phyloP scores from a whole-genome alignment of 768 basidiomycete species.

The Mycena haematopus region DNA sequence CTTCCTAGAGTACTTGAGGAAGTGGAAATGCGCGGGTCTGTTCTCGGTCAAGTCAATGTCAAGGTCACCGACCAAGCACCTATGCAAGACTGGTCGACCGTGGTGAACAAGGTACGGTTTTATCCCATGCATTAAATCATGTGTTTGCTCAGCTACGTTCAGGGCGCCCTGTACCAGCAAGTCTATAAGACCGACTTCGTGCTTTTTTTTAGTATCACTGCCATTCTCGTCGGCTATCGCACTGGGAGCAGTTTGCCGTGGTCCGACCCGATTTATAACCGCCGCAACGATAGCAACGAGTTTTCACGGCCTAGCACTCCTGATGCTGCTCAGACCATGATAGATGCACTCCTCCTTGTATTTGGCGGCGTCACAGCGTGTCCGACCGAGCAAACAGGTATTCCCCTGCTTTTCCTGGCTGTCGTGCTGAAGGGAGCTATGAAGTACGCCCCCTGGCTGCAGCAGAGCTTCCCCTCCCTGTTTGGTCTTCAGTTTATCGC shows the following conservation, averaged over 20 bases:
- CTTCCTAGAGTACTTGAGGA: conserved; percentile 1
- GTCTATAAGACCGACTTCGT: not conserved
- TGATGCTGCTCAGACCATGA: too few relatives aligned
- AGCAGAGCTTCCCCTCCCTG: not conserved
- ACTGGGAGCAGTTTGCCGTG: conserved; percentile 1
- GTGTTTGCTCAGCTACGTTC: not conserved
- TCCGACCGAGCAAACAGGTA: not conserved
- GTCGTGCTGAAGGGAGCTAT: not conserved
- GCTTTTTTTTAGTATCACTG: conserved; percentile 6
- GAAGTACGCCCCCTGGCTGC: not conserved
- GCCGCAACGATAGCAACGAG: conserved; percentile 1
- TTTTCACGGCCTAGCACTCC: not conserved
- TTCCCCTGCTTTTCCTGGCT: conserved; percentile 8
- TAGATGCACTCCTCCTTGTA: too few relatives aligned
- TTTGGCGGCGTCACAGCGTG: not conserved
- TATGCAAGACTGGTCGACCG: conserved; percentile 9
- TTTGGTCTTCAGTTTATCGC: not conserved
- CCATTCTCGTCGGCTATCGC: conserved; percentile 1
- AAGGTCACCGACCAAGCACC: conserved; percentile 1
- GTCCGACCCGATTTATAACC: conserved; percentile 12
- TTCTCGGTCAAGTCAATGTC: not conserved
- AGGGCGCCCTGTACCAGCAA: conserved; percentile 7
- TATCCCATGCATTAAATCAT: not conserved
- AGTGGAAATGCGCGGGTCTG: not conserved
- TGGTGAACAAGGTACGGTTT: conserved; percentile 3